These are phyloP conservation scores for Chaetomium sp. DNA, from an alignment of 2,329 filamentous ascomycete species.

Conservation along the genomic window DNA sequence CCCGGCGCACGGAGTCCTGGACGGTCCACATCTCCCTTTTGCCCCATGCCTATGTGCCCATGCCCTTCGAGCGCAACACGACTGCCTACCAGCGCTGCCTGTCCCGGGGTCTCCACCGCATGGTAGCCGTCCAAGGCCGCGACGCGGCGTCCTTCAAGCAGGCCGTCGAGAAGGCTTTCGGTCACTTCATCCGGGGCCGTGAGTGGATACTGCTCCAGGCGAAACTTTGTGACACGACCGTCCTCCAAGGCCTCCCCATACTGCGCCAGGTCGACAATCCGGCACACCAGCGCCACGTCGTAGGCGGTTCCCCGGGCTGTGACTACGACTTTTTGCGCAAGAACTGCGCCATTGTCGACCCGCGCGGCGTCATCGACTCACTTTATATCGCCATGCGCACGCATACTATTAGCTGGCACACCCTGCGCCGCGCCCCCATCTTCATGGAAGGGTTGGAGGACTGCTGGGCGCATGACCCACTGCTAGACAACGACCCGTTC, in stretches of 20 bases:
- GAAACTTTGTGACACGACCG: conserved; percentile 49
- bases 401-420: conserved; percentile 51
- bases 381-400: conserved; percentile 53
- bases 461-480: conserved; percentile 46
- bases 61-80: conserved; percentile 57
- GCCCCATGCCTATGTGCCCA: conserved; percentile 46
- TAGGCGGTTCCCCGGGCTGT: conserved; percentile 27
- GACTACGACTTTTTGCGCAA: conserved; percentile 45
- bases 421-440: conserved; percentile 41
- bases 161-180: conserved; percentile 46
- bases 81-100: conserved; percentile 55
- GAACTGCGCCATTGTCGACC: conserved; percentile 51
- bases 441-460: conserved; percentile 48
- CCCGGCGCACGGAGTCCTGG: conserved; percentile 37
- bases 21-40: conserved; percentile 55
- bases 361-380: conserved; percentile 50
- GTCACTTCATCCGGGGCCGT: conserved; percentile 42
- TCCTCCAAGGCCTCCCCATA: conserved; percentile 52
- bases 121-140: conserved; percentile 46
- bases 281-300: background rate
- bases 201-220: conserved; percentile 54
- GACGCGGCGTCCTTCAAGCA: conserved; percentile 42
- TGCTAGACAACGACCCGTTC: conserved; percentile 40
- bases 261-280: conserved; percentile 43
- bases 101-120: conserved; percentile 53